Base-by-base conservation (phyloP, 2,329 filamentous ascomycete species). In the Scleromitrula shiraiana region DNA sequence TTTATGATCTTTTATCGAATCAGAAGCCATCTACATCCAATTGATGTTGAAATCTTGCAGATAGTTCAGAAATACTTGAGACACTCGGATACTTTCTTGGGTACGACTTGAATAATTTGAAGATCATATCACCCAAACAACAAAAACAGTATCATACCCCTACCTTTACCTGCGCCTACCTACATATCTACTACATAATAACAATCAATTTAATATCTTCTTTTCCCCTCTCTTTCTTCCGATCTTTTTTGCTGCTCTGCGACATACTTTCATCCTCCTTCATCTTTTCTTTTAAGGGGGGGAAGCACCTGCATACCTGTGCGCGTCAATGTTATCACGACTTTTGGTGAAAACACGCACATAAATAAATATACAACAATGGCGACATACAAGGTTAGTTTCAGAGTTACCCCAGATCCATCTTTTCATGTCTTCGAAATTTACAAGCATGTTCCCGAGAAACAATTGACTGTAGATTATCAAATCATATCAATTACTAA, bases 331-430 rank as follows among this genome's bases (percentile, higher is more conserved):
- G 45, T 47, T 39, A 41, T 22, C 37, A 29, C 19, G 15, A 37
- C 20, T 9, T 37, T 37, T 41, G 37, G 7, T 41, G 17, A 29
- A 39, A 3, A 35, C 26, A 20, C 45, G 22, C 39, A 41, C 20
- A 24, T 33, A 32, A 41, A 23, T n/a, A 24, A 41, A 23, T n/a
- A 24, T 46, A 23, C 29, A 26, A 38, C 37, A 46, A 47, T 47
- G 45, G 37, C 38, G 45, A 22, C 37, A n/a, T 47, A 41, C 45
- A 47, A 26, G 45, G 45, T 47, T 47, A 36, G 45, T 41, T 42
- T 33, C 22, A 22, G 29, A 3, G 22, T 19, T 15, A 14, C 33
- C 24, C 24, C 24, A 45, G 42, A 17, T 38, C 32, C 32, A 37
- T 24, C 40, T 30, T 49, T 39, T 15, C 39, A 35, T 24, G 22